Evolutionary conservation across 495 filamentous ascomycete genomes (phyloP), one percentile per base, ranked within the genome.

Genomic region (Echria macrotheca): DNA sequence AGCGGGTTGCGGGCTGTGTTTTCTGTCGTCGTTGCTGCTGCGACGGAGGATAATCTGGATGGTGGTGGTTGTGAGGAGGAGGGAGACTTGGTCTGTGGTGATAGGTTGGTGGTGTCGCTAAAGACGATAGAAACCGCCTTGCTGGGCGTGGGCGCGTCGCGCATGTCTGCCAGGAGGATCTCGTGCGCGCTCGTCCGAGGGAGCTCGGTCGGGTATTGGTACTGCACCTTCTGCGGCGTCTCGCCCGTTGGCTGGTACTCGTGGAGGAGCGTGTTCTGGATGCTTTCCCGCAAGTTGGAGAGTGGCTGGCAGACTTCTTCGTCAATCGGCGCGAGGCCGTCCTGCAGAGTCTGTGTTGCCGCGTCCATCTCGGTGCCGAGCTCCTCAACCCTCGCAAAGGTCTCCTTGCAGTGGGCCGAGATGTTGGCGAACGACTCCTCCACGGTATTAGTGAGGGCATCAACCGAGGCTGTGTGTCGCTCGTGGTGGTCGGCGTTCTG

Each of bases 191-290:
- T 80, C 0, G 93, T 97, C 3, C 79, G 79, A 1, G 93, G 93
- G 4, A 98, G 74, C 1, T 69, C 67, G 0, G 80, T 83, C 1
- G 86, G 85, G 60, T 87, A 95, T 5, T 80, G 69, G 60, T 96
- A 98, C 26, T 73, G 68, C 8, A 71, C 70, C 63, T 89, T 91
- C 55, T 84, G 76, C 0, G 93, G 93, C 0, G 93, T 95, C n/a
- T 78, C 73, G 26, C 91, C 93, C 0, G 93, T 97, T 0, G 85
- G 78, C 6, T 73, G 63, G 58, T 96, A 96, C 61, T 96, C 89
- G 46, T 79, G 76, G 19, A 97, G 65, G 8, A 70, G 63, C 1
- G 81, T 81, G 22, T 56, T 65, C 17, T 75, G 69, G 22, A 95
- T 79, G 15, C 79, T 73, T 8, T 73, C 68, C 2, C 88, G 78